phyloP scores from a whole-genome alignment of 2,329 filamentous ascomycete genomes.

The Aspergillus aculeatus region DNA sequence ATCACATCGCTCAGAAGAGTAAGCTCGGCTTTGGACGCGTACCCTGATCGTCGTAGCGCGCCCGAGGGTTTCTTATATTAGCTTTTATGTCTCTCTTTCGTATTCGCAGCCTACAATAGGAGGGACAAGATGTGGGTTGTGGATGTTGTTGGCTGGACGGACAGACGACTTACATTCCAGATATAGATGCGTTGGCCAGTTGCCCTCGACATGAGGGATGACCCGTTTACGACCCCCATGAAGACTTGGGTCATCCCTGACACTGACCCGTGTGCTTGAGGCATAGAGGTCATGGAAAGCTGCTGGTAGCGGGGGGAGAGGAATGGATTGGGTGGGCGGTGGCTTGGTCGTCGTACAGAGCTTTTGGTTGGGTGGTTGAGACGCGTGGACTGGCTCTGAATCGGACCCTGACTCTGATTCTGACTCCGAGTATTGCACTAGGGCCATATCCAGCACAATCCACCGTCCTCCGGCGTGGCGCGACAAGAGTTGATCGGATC shows the following conservation, averaged over 20 bases:
- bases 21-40: slow-evolving; percentile 39
- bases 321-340: slow-evolving; percentile 18
- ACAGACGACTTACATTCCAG: slow-evolving; percentile 68
- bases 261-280: slow-evolving; percentile 72
- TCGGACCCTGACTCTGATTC: slow-evolving; percentile 37
- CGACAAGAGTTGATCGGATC: not conserved
- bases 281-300: slow-evolving; percentile 89
- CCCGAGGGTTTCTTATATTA: slow-evolving; percentile 9
- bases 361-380: slow-evolving; percentile 27
- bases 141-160: slow-evolving; percentile 2
- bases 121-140: not conserved
- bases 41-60: slow-evolving; percentile 32
- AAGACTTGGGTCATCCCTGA: slow-evolving; percentile 75
- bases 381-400: slow-evolving; percentile 1
- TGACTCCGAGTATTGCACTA: slow-evolving; percentile 63
- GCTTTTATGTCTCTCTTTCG: not conserved
- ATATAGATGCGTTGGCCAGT: slow-evolving; percentile 92
- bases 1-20: slow-evolving; percentile 32
- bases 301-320: slow-evolving; percentile 71
- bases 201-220: slow-evolving; percentile 79
- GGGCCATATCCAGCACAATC: slow-evolving; percentile 49
- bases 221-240: slow-evolving; percentile 82
- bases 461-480: not conserved
- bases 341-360: slow-evolving; percentile 12
- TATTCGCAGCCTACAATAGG: not conserved